phyloP scores from a whole-genome alignment of 257 asterid genomes.

The Schizonepeta tenuifolia region DNA sequence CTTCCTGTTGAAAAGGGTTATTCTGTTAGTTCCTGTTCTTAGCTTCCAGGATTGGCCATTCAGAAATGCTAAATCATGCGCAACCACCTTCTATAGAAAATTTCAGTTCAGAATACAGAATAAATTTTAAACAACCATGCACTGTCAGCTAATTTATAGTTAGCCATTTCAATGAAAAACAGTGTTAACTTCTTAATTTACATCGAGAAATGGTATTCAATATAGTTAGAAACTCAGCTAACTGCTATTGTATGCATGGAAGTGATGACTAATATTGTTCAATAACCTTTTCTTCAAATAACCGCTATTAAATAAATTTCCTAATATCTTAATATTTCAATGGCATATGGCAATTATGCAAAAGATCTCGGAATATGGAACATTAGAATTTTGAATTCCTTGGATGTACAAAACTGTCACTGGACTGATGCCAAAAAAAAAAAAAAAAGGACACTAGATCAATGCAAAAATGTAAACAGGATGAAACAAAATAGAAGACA shows the following conservation, averaged over 20 bases:
- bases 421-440: background rate
- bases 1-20: too few species aligned
- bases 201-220: too few species aligned
- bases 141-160: too few species aligned
- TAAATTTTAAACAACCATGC: too few species aligned
- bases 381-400: background rate
- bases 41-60: too few species aligned
- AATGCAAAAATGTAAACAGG: slow-evolving; percentile 22
- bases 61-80: too few species aligned
- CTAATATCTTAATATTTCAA: background rate
- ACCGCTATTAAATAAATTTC: background rate
- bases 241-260: background rate
- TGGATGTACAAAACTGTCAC: slow-evolving; percentile 18
- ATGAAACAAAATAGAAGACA: background rate
- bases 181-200: background rate
- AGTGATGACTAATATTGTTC: slow-evolving; percentile 3
- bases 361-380: background rate
- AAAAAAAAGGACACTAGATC: too few species aligned
- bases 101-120: too few species aligned
- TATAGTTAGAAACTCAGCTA: too few species aligned
- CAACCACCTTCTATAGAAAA: too few species aligned
- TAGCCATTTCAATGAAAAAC: background rate
- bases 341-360: background rate
- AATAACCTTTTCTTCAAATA: slow-evolving; percentile 3
- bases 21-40: too few species aligned